phyloP scores from a whole-genome alignment of 2,329 filamentous ascomycete species.

The Teratosphaeria viscida region DNA sequence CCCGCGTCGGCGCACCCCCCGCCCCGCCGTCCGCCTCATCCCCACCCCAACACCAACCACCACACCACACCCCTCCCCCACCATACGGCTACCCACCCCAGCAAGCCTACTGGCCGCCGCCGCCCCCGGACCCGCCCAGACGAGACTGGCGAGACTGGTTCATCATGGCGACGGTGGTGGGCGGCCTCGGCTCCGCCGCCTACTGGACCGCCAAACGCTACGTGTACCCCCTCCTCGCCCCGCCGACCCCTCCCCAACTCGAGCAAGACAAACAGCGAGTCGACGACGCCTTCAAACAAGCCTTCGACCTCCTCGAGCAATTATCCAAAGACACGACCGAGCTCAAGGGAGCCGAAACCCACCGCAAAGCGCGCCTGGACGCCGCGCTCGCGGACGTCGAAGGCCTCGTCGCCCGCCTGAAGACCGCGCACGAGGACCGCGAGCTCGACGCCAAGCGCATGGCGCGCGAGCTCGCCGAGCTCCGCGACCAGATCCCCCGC shows the following conservation, averaged over 20 bases:
- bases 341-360: constrained; percentile 76
- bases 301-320: constrained; percentile 85
- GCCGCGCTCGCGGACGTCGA: constrained; percentile 74
- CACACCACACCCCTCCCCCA: constrained; percentile 16
- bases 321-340: constrained; percentile 79
- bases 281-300: constrained; percentile 85
- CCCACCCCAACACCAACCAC: constrained; percentile 31
- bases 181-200: constrained; percentile 78
- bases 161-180: constrained; percentile 94
- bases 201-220: constrained; percentile 90
- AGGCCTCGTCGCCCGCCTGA: constrained; percentile 68
- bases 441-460: constrained; percentile 82
- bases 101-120: constrained; percentile 43
- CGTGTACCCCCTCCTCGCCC: constrained; percentile 78
- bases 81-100: constrained; percentile 32
- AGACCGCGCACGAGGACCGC: constrained; percentile 66
- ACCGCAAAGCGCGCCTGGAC: constrained; percentile 75
- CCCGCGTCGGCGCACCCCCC: constrained; percentile 54
- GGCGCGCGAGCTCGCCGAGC: constrained; percentile 70
- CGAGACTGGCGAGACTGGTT: constrained; percentile 99
- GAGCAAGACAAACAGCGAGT: constrained; percentile 90
- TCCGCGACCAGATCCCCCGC: constrained; percentile 79
- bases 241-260: constrained; percentile 84
- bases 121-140: constrained; percentile 53
- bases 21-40: constrained; percentile 13